Base-by-base conservation (phyloP, 176 grass and related monocot genomes). In the Oryza brachyantha region DNA sequence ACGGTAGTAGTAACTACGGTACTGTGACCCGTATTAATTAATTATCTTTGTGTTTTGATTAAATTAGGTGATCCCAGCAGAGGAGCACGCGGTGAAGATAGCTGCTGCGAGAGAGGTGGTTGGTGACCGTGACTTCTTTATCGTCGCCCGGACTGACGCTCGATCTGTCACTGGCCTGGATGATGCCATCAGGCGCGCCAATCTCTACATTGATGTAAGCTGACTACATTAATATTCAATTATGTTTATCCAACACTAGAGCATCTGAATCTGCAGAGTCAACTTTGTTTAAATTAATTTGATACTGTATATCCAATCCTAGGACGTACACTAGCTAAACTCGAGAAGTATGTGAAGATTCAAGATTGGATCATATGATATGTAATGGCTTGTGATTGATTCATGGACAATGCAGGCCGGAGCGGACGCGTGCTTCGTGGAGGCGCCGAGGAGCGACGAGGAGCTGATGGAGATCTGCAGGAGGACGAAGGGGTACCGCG, bases 181-280 rank as follows among this genome's bases (percentile, higher is more conserved):
- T 25, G 86, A 84, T 27, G 81, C 86, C 1, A 89, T 89, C 24
- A 29, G 46, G 10, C 86, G 81, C 3, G 86, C 86, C 26, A 89
- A 89, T 55, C 86, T 89, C 63, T 89, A 89, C 76, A 84, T 89
- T 41, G 86, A 89, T 76, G 81, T 89, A 81, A 40, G 16, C 21
- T 4, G 21, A 12, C 64, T 8, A 57, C 21, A 3, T 57, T 21
- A n/a, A n/a, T n/a, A n/a, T n/a, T n/a, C n/a, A n/a, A 19, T 50
- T 7, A 21, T n/a, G 48, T 21, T 50, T n/a, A n/a, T n/a, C n/a
- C n/a, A n/a, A n/a, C n/a, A n/a, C 4, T 16, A 19, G 45, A 50
- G 45, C 17, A 45, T 48, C 45, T 50, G 5, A 48, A 45, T 48
- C 45, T 50, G 5, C 48, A 50, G 14, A 48, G 17, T 52, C 48